Base-by-base conservation (phyloP, 2,329 filamentous ascomycete species). In the Botrytis galanthina region DNA sequence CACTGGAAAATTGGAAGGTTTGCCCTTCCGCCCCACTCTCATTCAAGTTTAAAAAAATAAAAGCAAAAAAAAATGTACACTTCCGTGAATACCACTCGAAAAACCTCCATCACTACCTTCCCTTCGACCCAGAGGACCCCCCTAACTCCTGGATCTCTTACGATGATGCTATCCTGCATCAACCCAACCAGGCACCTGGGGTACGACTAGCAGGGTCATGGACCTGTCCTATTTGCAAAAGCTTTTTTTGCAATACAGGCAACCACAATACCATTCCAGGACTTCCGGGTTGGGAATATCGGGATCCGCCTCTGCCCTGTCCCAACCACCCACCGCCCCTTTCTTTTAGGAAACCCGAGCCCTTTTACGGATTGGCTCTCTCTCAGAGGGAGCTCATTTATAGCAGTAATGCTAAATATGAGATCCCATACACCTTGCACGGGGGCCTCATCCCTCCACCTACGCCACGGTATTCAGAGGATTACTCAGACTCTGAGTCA, bases 91-190 rank as follows among this genome's bases (percentile, higher is more conserved):
- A 42, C 12, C 1, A 42, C 39, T 14, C 12, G 39, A 42, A 42
- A 42, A 42, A 42, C 12, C 1, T 20, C 22, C 60, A 62, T n/a
- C 0, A 4, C 16, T 39, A 39, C 60, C 35, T 22, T 20, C 60
- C 60, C 5, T 62, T 42, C 35, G 60, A 62, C 35, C 60, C 60
- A 18, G 60, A 62, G n/a, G 60, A 62, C 8, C 60, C 60, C 8
- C 37, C 60, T 16, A 16, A 62, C 22, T 39, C 60, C 60, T 62
- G 60, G 60, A 39, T 62, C 4, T 37, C 60, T 1, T 18, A 18
- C 37, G 12, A 62, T 42, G 60, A 62, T 62, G 60, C 60, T 22
- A 62, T 62, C 37, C 60, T 62, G 60, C 60, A 62, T 62, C 60
- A 62, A 39, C 60, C 60, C 60, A 9, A 9, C 26, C 14, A 9